Evolutionary conservation across 179 eudicot species (phyloP), one percentile per base, ranked within the genome.

Genomic region (Amaranthus tricolor): DNA sequence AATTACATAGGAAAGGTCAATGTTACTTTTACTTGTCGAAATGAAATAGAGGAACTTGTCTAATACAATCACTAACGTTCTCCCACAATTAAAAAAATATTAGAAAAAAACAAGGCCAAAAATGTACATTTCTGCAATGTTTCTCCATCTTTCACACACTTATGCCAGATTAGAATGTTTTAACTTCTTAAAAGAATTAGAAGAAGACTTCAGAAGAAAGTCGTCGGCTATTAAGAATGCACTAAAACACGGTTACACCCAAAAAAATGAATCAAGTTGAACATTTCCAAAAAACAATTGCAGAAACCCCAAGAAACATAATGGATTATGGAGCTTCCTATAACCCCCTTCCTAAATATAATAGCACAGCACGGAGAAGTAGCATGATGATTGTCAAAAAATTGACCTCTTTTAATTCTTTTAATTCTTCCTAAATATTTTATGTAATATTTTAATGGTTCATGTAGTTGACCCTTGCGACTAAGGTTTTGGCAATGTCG

Each of bases 1-100:
- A 76, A 76, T 11, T 49, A 72, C 20, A 76, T 9, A 43, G 63
- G 47, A 70, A 69, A 54, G 62, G 48, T 43, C 62, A 43, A 63
- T 19, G 8, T 40, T 62, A 74, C 40, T 79, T 45, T 24, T 63
- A 56, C 65, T n/a, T 0, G 14, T 24, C 8, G 12, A 7, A 45
- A 59, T 72, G 13, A 57, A 44, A 12, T 7, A 31, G 9, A 56
- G 8, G 20, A 17, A 21, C 15, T 31, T 24, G 17, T 16, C 19
- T 20, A 52, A 53, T 20, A 40, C 16, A 24, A n/a, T 43, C 17
- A 51, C 12, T 12, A 44, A 20, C 14, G 53, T 40, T 52, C 6
- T 43, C 51, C 5, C n/a, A 44, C 13, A 1, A 12, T 52, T 73
- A 52, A 51, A 52, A 4, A 74, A 63, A 40, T 17, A 67, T 50